These are phyloP conservation scores for Termitomyces titanicus DNA, from an alignment of 768 basidiomycete species.

Conservation along the genomic window DNA sequence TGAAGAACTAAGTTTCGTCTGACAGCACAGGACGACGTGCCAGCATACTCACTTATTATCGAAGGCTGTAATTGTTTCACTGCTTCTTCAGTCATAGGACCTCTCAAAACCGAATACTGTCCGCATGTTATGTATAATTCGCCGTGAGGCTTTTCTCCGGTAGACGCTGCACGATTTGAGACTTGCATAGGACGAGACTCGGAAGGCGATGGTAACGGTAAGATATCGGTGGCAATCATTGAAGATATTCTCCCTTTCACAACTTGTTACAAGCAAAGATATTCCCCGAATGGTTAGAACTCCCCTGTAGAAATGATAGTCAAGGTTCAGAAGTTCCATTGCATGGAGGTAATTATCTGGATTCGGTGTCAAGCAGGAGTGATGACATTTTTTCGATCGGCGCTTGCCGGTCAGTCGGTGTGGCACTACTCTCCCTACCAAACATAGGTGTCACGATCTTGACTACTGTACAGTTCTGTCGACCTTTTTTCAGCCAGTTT, in stretches of 20 bases:
- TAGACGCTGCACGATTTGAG: neutral
- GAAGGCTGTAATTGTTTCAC: neutral
- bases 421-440: neutral
- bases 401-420: neutral
- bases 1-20: neutral
- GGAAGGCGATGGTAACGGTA: neutral
- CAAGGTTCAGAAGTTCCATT: neutral
- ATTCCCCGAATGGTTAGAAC: neutral
- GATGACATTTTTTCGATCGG: neutral
- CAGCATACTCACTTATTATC: neutral
- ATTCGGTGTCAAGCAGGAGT: neutral
- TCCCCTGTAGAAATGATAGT: neutral
- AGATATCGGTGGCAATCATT: slow-evolving; percentile 1
- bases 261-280: neutral
- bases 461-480: neutral
- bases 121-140: neutral
- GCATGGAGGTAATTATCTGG: neutral
- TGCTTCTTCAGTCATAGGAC: slow-evolving; percentile 3
- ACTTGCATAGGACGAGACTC: neutral
- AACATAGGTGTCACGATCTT: neutral
- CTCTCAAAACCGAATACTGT: slow-evolving; percentile 1
- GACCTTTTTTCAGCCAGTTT: neutral
- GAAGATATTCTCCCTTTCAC: neutral
- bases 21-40: neutral
- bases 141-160: slow-evolving; percentile 1